phyloP scores from a whole-genome alignment of 176 grass and related monocot species.

The Melocanna baccifera region DNA sequence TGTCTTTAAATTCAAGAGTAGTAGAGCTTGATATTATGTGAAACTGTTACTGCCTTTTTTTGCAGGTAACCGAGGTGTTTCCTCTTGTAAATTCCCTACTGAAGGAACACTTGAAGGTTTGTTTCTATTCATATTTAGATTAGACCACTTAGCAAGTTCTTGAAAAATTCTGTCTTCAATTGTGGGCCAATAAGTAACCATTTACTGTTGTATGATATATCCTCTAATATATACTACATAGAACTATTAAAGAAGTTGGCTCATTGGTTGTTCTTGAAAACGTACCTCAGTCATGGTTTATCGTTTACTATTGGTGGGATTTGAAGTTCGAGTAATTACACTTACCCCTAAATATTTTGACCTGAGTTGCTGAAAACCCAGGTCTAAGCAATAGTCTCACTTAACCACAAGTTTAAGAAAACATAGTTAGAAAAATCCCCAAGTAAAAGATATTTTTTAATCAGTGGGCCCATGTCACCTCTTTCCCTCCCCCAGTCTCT shows the following conservation, averaged over 20 bases:
- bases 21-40: background rate
- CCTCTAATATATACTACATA: slow-evolving; percentile 1
- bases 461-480: background rate
- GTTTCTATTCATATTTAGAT: slow-evolving; percentile 3
- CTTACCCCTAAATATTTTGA: background rate
- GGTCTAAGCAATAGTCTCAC: background rate
- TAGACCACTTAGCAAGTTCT: background rate
- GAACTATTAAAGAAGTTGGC: background rate
- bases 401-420: background rate
- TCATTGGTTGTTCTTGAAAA: background rate
- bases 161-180: background rate
- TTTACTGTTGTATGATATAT: background rate
- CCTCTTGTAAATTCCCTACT: background rate
- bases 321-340: background rate
- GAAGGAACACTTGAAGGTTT: background rate
- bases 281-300: background rate
- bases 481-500: background rate
- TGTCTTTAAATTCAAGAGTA: background rate
- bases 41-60: background rate
- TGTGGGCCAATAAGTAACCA: background rate
- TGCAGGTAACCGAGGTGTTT: background rate
- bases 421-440: background rate
- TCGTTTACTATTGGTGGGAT: background rate
- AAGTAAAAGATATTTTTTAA: background rate
- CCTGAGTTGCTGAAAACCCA: background rate